Percentiles rank a stretch among this genome's conserved stretches.
These are phyloP conservation scores for Talaromyces verruculosus DNA, from an alignment of 2,329 filamentous ascomycete genomes.

Conservation along the genomic window DNA sequence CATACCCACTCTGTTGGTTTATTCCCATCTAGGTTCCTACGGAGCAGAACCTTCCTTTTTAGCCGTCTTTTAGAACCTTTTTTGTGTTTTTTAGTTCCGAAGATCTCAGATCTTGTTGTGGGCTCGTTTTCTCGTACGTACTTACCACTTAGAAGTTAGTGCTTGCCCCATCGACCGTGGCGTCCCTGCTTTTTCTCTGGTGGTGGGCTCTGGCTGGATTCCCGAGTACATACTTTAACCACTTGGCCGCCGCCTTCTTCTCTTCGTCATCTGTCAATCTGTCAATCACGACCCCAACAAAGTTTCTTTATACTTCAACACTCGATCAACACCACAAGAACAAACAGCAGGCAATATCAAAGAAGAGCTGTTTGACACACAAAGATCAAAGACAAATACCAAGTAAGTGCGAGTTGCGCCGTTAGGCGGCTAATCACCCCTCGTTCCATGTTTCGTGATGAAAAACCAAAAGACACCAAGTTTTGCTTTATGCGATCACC, in stretches of 20 bases:
- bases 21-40: constrained; percentile 20
- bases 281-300: not conserved
- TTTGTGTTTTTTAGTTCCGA: constrained; percentile 25
- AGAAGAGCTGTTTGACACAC: not conserved
- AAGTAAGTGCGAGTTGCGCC: not conserved
- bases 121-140: constrained; percentile 15
- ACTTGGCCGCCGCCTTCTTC: constrained; percentile 12
- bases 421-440: constrained; percentile 1
- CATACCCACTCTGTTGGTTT: constrained; percentile 19
- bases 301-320: not conserved
- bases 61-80: constrained; percentile 21
- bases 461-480: not conserved
- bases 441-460: not conserved
- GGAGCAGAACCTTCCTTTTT: constrained; percentile 17
- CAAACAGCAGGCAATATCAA: not conserved
- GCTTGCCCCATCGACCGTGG: constrained; percentile 20
- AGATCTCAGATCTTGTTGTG: constrained; percentile 29
- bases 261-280: constrained; percentile 1
- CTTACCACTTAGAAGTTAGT: constrained; percentile 8
- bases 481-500: not conserved
- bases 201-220: constrained; percentile 8
- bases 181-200: constrained; percentile 8
- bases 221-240: constrained; percentile 5
- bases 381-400: not conserved
- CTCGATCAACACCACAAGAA: not conserved